Conservation (phyloP, 371 early-diverging fungal genomes). For the Apophysomyces elegans region DNA sequence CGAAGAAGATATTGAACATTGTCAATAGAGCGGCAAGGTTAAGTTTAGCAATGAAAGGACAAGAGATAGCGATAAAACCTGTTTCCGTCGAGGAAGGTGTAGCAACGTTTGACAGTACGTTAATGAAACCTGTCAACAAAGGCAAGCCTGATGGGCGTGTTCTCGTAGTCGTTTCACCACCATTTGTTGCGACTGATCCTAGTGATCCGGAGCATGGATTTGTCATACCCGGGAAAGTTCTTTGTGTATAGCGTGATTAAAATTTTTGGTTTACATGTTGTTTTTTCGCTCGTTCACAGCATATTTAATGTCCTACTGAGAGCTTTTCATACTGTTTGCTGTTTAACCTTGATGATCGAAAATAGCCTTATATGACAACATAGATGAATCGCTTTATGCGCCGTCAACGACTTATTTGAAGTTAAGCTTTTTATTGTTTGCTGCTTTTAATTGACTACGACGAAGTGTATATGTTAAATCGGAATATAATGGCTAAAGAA, state of each 20-base stretch:
- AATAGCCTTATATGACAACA: no score
- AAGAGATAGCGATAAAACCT: conserved; percentile 23
- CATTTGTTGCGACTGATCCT: conserved; percentile 24
- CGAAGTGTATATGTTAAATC: not conserved
- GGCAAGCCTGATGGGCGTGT: conserved; percentile 27
- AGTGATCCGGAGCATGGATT: conserved; percentile 26
- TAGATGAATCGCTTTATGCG: not conserved
- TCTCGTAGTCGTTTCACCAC: conserved; percentile 19
- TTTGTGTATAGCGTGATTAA: conserved; percentile 10
- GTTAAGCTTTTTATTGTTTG: not conserved
- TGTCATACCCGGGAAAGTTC: conserved; percentile 22
- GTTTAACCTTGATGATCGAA: no score
- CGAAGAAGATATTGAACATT: conserved; percentile 12
- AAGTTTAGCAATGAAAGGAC: conserved; percentile 35
- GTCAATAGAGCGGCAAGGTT: conserved; percentile 27
- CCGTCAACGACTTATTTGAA: not conserved
- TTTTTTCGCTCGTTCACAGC: not conserved
- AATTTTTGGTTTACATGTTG: not conserved
- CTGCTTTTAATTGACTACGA: no score
- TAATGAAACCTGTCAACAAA: conserved; percentile 26
- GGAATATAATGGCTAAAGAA: not conserved
- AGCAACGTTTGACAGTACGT: conserved; percentile 13
- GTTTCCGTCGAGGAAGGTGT: conserved; percentile 16
- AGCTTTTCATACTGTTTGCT: no score
- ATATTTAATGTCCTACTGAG: no score